phyloP scores from a whole-genome alignment of 768 basidiomycete species.

The Sarcomyxa edulis region DNA sequence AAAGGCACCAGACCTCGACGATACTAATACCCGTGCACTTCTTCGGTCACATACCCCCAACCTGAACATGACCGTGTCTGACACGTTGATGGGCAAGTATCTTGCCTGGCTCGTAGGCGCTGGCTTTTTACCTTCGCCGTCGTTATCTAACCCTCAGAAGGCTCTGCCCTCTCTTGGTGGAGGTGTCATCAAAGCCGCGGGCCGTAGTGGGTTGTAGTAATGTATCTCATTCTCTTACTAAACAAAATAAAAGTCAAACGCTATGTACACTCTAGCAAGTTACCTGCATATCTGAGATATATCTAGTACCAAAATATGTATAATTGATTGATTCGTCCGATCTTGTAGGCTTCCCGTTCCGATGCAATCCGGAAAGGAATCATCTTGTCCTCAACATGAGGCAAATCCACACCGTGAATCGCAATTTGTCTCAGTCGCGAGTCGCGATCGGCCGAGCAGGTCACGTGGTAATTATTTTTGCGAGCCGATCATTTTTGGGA shows the following conservation, averaged over 20 bases:
- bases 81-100: slow-evolving; percentile 78
- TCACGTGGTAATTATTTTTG: too few relatives aligned
- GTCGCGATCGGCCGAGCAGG: too few relatives aligned
- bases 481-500: too few relatives aligned
- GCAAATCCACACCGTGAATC: too few relatives aligned
- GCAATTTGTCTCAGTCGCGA: too few relatives aligned
- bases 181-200: slow-evolving; percentile 54
- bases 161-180: slow-evolving; percentile 41
- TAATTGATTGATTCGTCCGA: too few relatives aligned
- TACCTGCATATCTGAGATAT: too few relatives aligned
- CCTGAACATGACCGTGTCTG: slow-evolving; percentile 59
- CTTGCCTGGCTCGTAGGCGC: slow-evolving; percentile 88
- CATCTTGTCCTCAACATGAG: too few relatives aligned
- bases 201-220: slow-evolving; percentile 55
- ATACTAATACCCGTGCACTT: slow-evolving; percentile 72
- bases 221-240: neutral
- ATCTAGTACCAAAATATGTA: too few relatives aligned
- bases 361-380: too few relatives aligned
- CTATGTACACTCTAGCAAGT: slow-evolving; percentile 1
- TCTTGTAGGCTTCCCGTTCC: too few relatives aligned
- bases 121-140: slow-evolving; percentile 68
- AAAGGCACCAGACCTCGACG: slow-evolving; percentile 87
- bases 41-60: slow-evolving; percentile 36
- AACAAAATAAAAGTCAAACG: slow-evolving; percentile 1
- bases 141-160: slow-evolving; percentile 29